Evolutionary conservation across 768 basidiomycete genomes (phyloP), one percentile per base, ranked within the genome.

Genomic region (Kwoniella botswanensis): DNA sequence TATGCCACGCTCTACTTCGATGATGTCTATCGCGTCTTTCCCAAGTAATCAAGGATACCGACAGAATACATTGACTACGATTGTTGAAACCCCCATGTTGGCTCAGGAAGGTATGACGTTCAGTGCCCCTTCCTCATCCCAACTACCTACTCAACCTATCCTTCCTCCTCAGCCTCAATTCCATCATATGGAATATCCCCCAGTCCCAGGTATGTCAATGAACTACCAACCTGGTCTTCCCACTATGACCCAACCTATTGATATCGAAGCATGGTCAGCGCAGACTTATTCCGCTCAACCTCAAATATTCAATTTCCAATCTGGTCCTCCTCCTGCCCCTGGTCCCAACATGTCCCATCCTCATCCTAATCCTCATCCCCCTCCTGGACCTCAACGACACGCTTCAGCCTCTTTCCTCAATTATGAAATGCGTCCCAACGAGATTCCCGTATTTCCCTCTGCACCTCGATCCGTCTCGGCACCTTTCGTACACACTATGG

Each of bases 231-330:
- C 68, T 41, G 65, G 64, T 18, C 15, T 65, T 2, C 69, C 69
- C 0, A 67, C 57, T 4, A n/a, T 35, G 5, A 67, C 44, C 22
- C 71, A 72, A 52, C 43, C 65, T 10, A 29, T 68, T 18, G 72
- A 74, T 42, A 71, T 73, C 52, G 64, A 68, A 18, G 72, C 72
- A 18, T 75, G 74, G 74, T 69, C 74, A 7, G 63, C 67, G n/a
- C 71, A 72, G 22, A 72, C 71, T 4, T 72, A 68, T 43, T 67
- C 58, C n/a, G 55, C 61, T 43, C 67, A 73, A 46, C 55, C 67
- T 44, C 71, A 68, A 42, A 55, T 60, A 1, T 67, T 67, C 65
- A 58, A 67, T 44, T 67, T 67, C 57, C 65, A 67, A 46, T 58
- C 60, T 18, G 60, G 43, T 15, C 59, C 60, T 10, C 65, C 65